These are phyloP conservation scores for Coprinopsis cinerea DNA, from an alignment of 768 basidiomycete species.

Conservation along the genomic window DNA sequence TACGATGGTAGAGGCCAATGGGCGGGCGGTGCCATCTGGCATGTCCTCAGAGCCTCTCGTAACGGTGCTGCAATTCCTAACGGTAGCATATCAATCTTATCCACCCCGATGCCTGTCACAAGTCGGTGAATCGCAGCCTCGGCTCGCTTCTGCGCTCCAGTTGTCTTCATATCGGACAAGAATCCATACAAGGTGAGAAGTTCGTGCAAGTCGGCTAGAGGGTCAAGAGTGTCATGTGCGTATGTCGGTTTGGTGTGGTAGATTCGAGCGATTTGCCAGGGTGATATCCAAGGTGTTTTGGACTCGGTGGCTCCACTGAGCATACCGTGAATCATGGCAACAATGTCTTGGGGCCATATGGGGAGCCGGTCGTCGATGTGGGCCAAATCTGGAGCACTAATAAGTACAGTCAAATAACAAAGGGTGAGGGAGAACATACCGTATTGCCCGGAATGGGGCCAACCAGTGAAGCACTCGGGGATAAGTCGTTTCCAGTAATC, in stretches of 20 bases:
- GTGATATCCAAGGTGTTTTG: conserved; percentile 50
- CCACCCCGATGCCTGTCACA: conserved; percentile 35
- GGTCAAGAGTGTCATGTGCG: conserved; percentile 58
- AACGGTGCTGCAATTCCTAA: conserved; percentile 73
- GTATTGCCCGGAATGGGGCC: conserved; percentile 34
- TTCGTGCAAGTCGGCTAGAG: conserved; percentile 46
- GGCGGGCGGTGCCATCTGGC: conserved; percentile 70
- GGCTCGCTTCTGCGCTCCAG: conserved; percentile 56
- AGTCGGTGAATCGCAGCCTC: conserved; percentile 62
- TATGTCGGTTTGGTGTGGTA: conserved; percentile 50
- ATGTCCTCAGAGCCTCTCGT: conserved; percentile 78
- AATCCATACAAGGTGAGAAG: conserved; percentile 53
- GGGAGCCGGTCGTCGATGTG: conserved; percentile 67
- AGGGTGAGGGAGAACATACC: conserved; percentile 1
- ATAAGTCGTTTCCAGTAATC: conserved; percentile 89
- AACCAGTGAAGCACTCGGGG: conserved; percentile 52
- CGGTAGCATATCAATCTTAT: conserved; percentile 52
- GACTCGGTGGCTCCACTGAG: conserved; percentile 16
- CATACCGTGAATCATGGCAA: conserved; percentile 52
- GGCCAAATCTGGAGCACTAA: conserved; percentile 29
- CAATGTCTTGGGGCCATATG: conserved; percentile 73
- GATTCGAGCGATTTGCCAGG: conserved; percentile 38
- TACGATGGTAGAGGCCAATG: conserved; percentile 72
- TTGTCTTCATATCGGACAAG: conserved; percentile 47
- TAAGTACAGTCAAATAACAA: not conserved